A percentile compares a stretch with the other conserved stretches of the same genome.
These are phyloP conservation scores for Penicillium fuscoglaucum DNA, from an alignment of 2,329 filamentous ascomycete genomes.

Conservation along the genomic window DNA sequence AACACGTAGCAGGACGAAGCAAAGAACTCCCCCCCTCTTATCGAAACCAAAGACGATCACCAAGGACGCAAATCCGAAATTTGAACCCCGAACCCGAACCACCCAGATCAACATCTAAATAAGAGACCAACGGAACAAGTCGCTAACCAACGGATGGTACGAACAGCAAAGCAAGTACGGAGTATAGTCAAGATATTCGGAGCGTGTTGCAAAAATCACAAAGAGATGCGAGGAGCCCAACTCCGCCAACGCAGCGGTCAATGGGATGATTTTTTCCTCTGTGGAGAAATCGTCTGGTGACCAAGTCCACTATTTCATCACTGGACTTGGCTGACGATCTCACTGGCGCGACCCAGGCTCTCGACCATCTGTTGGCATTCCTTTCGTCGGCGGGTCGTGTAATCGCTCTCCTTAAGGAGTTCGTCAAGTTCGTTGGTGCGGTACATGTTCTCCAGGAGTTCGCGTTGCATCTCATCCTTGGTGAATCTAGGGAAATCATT, in stretches of 20 bases:
- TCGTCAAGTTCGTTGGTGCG: conserved; percentile 86
- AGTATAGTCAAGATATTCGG: conserved; percentile 20
- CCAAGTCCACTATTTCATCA: conserved; percentile 29
- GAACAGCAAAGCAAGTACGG: conserved; percentile 8
- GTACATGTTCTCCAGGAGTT: conserved; percentile 98
- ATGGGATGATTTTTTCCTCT: not conserved
- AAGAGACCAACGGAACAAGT: conserved; percentile 2
- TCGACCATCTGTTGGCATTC: conserved; percentile 99
- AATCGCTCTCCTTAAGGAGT: conserved; percentile 95
- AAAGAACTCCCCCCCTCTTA: conserved; percentile 9
- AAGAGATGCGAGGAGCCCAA: conserved; percentile 17
- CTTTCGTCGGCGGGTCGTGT: conserved; percentile 90
- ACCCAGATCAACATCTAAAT: conserved; percentile 7
- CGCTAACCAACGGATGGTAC: conserved; percentile 8
- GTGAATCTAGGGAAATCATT: conserved; percentile 63
- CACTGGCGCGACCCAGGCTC: conserved; percentile 80
- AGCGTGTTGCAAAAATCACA: conserved; percentile 17
- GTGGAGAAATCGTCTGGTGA: not conserved
- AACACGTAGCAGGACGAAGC: conserved; percentile 4
- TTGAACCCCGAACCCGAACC: not conserved
- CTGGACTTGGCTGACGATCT: conserved; percentile 85
- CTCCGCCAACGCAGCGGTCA: conserved; percentile 19
- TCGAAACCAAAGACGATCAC: not conserved
- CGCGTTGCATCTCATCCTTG: conserved; percentile 97
- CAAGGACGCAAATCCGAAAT: conserved; percentile 2